Conservation (phyloP, 306 rosid genomes). For the Betula pendula region DNA sequence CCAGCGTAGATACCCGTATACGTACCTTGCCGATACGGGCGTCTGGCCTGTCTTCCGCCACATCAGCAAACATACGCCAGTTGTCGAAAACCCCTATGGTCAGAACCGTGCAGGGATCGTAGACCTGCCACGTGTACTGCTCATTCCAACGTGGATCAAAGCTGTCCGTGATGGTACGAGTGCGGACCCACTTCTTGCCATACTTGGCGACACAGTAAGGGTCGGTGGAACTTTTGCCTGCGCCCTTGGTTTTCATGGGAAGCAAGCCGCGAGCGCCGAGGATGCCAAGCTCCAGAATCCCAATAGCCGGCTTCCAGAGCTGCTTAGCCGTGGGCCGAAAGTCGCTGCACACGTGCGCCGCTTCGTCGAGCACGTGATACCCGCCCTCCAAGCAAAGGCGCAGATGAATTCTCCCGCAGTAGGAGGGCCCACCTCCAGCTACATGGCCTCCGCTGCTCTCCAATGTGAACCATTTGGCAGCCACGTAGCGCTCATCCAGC, state of each 20-base stretch:
- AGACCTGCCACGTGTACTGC: conserved; percentile 71
- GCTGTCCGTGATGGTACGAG: conserved; percentile 50
- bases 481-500: conserved; percentile 80
- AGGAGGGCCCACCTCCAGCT: conserved; percentile 28
- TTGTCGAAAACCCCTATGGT: conserved; percentile 58
- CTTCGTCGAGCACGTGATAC: conserved; percentile 97
- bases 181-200: conserved; percentile 66
- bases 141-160: conserved; percentile 71
- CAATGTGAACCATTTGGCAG: conserved; percentile 69
- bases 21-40: conserved; percentile 71
- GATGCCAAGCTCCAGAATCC: conserved; percentile 88
- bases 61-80: conserved; percentile 44
- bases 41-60: conserved; percentile 35
- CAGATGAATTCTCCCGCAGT: conserved; percentile 73
- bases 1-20: conserved; percentile 82
- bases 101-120: conserved; percentile 57
- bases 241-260: conserved; percentile 50
- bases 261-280: conserved; percentile 79
- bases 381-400: conserved; percentile 90
- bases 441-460: conserved; percentile 33
- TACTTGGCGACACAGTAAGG: conserved; percentile 68
- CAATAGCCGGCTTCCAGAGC: conserved; percentile 81
- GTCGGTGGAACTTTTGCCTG: conserved; percentile 55
- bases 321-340: conserved; percentile 93
- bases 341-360: conserved; percentile 97